Evolutionary conservation across 169 alveolate genomes (phyloP), one percentile per base, ranked within the genome.

Genomic region (Plasmodium fragile): DNA sequence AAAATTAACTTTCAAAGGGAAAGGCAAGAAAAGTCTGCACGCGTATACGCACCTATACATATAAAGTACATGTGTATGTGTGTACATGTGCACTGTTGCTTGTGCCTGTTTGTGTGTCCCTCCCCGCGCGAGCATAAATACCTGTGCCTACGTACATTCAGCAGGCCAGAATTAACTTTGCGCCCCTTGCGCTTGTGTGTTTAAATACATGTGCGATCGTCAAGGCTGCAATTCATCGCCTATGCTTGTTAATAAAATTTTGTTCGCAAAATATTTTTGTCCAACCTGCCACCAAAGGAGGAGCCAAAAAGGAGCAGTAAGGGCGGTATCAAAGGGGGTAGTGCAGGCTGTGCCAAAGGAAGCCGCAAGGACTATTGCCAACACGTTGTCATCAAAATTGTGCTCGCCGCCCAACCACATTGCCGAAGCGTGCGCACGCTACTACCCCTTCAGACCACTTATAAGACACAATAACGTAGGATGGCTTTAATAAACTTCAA

Each of bases 401-500:
- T 41, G 52, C 13, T 41, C 52, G 4, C 52, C 13, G 11, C 4
- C 4, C 4, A 41, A 41, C 52, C 5, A 7, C 52, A 41, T 41
- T 41, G 13, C 52, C 52, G 52, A 41, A 41, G 52, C 13, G 59
- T 16, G 59, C 16, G 59, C 59, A 16, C 18, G 22, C 18, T 18
- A 49, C 59, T 16, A 49, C 59, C 16, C 3, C 25, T 49, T 49
- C 59, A 4, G 16, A 49, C 59, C 25, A 49, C 22, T 49, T 16
- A 49, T 16, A 45, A 73, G 32, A 73, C 49, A 73, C 8, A 73
- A 6, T 11, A 72, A 73, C 41, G 30, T 52, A 30, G 3, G 30
- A 87, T 87, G 93, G 89, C 93, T 77, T 87, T 87, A 59, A 77
- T 87, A 75, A 87, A 87, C 45, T 87, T 87, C 52, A 87, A 87